Conservation (phyloP, 2,329 filamentous ascomycete species). For the Penicillium sp. region DNA sequence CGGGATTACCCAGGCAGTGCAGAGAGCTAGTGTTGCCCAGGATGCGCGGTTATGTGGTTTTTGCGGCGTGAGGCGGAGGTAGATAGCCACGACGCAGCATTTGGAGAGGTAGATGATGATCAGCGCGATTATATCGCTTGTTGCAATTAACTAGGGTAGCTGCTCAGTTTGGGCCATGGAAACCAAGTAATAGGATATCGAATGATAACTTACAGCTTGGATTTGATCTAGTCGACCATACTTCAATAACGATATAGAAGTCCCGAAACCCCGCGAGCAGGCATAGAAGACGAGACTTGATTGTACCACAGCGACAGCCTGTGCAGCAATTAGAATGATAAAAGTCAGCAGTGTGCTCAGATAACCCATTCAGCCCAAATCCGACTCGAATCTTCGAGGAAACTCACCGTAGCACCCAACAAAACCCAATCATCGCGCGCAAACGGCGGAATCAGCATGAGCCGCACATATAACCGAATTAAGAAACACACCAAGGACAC, state of each 20-base stretch:
- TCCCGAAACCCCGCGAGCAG: conserved; percentile 35
- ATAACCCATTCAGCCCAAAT: not conserved
- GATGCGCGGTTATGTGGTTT: conserved; percentile 39
- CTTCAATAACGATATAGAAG: conserved; percentile 28
- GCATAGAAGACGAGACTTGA: conserved; percentile 31
- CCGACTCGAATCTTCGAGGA: not conserved
- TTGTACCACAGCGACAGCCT: conserved; percentile 33
- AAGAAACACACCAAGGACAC: conserved; percentile 36
- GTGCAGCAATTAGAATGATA: too few relatives aligned
- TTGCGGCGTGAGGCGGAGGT: conserved; percentile 46
- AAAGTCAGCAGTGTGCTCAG: not conserved
- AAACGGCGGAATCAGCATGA: conserved; percentile 31
- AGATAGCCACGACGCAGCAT: conserved; percentile 42
- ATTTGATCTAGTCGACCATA: conserved; percentile 22
- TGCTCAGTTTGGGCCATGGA: not conserved
- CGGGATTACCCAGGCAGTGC: conserved; percentile 39
- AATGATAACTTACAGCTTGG: conserved; percentile 26
- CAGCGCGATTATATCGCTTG: conserved; percentile 45
- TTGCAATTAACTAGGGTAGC: conserved; percentile 28
- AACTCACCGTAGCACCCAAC: conserved; percentile 32
- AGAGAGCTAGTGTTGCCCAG: conserved; percentile 35
- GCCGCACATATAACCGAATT: conserved; percentile 39
- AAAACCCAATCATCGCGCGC: conserved; percentile 36
- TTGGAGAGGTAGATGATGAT: conserved; percentile 41
- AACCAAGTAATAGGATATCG: not conserved